These are phyloP conservation scores for Neckera pumila DNA, from an alignment of 225 moss, liverwort and hornwort species.

Conservation along the genomic window DNA sequence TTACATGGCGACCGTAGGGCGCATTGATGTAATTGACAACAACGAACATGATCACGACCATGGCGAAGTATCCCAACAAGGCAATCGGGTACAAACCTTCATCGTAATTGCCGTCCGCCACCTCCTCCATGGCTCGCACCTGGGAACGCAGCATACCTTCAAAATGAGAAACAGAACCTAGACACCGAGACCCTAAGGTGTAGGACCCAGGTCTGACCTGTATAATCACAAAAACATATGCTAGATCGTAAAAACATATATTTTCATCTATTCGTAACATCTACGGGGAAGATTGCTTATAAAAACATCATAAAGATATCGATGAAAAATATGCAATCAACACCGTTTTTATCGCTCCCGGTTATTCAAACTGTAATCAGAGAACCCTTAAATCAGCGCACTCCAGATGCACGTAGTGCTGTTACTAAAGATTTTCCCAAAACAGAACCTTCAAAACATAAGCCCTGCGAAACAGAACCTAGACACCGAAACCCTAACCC, in stretches of 20 bases:
- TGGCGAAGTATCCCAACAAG: conserved; percentile 1
- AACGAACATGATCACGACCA: background rate
- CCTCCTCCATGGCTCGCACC: background rate
- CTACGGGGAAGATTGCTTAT: background rate
- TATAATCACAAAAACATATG: background rate
- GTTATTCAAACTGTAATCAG: background rate
- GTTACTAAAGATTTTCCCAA: background rate
- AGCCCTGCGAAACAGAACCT: background rate
- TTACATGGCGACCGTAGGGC: conserved; percentile 69
- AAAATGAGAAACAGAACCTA: background rate
- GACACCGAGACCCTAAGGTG: background rate
- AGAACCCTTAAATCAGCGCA: background rate
- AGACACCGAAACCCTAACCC: background rate
- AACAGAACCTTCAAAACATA: background rate
- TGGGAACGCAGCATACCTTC: background rate
- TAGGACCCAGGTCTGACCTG: background rate
- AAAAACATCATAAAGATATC: background rate
- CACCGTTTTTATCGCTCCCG: background rate
- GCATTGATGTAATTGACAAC: background rate
- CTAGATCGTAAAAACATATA: background rate
- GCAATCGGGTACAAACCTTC: conserved; percentile 10
- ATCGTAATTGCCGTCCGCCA: background rate
- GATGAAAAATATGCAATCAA: background rate
- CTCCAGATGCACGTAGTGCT: background rate
- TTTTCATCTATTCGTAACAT: background rate